Evolutionary conservation across 768 basidiomycete genomes (phyloP).

Genomic region (Hortiboletus campestris): DNA sequence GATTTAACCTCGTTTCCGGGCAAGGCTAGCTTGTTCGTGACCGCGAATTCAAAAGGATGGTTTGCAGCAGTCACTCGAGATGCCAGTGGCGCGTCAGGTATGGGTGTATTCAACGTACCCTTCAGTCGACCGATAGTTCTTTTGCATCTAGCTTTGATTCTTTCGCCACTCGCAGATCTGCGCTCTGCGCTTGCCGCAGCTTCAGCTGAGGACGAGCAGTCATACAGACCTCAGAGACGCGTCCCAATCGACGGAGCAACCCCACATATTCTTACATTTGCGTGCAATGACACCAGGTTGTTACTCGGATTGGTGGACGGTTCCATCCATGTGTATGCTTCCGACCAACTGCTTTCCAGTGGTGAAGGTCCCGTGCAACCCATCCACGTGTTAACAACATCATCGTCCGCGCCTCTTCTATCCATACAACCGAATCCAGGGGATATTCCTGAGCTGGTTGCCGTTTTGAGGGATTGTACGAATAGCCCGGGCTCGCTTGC

Average conservation of each 20-base stretch:
- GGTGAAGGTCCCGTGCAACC: constrained; percentile 45
- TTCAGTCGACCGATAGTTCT: background rate
- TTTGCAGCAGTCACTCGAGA: constrained; percentile 59
- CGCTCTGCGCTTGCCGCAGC: constrained; percentile 49
- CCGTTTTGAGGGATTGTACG: constrained; percentile 47
- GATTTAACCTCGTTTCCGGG: constrained; percentile 40
- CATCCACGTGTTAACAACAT: constrained; percentile 45
- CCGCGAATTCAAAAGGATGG: constrained; percentile 62
- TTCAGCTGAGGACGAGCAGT: constrained; percentile 36
- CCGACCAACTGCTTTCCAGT: constrained; percentile 46
- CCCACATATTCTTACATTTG: constrained; percentile 57
- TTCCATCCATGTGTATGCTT: constrained; percentile 58
- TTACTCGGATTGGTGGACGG: constrained; percentile 60
- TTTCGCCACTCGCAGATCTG: constrained; percentile 62
- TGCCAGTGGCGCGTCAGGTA: constrained; percentile 37
- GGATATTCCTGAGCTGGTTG: constrained; percentile 53
- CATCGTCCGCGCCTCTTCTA: constrained; percentile 43
- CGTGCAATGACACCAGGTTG: constrained; percentile 57
- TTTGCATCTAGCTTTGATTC: constrained; percentile 47
- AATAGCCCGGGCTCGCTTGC: constrained; percentile 35
- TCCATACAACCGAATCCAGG: constrained; percentile 69
- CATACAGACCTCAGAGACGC: constrained; percentile 53
- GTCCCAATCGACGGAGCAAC: constrained; percentile 42
- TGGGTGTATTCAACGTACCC: constrained; percentile 10
- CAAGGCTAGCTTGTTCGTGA: constrained; percentile 54